Evolutionary conservation across 2,329 filamentous ascomycete species (phyloP).

Genomic region (Didymella glomerata): DNA sequence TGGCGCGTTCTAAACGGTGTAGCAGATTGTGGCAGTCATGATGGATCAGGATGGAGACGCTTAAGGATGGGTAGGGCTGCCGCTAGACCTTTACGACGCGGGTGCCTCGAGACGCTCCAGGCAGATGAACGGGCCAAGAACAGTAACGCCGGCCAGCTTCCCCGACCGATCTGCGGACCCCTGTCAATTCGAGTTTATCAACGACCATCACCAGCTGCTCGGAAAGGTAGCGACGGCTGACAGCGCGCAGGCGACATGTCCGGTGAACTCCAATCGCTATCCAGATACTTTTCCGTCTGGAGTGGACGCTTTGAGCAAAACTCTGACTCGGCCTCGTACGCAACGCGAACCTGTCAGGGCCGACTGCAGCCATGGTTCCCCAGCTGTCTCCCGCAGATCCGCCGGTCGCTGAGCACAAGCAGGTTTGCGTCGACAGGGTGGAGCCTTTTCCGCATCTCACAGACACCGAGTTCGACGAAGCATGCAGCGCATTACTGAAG

Average conservation of each 20-base stretch:
- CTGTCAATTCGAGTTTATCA: conserved; percentile 5
- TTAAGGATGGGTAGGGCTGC: conserved; percentile 22
- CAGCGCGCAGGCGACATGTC: conserved; percentile 7
- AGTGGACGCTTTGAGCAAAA: conserved; percentile 7
- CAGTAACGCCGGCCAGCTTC: conserved; percentile 3
- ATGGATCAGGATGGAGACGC: conserved; percentile 25
- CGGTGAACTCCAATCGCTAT: conserved; percentile 6
- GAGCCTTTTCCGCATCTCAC: conserved; percentile 42
- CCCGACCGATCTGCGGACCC: conserved; percentile 16
- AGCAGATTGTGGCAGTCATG: conserved; percentile 32
- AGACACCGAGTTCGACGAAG: conserved; percentile 39
- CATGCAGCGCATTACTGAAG: conserved; percentile 32
- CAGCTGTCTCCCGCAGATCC: conserved; percentile 1
- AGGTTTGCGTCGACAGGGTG: conserved; percentile 19
- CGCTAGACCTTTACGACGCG: conserved; percentile 28
- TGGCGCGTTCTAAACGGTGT: conserved; percentile 31
- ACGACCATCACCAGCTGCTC: conserved; percentile 9
- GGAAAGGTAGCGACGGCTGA: conserved; percentile 4
- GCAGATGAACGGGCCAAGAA: conserved; percentile 26
- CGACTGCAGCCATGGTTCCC: conserved; percentile 11
- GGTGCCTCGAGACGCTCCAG: conserved; percentile 31
- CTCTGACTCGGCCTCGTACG: neutral
- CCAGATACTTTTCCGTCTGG: neutral
- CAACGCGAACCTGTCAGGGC: neutral
- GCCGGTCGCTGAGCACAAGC: conserved; percentile 2